phyloP scores from a whole-genome alignment of 2,329 filamentous ascomycete species.

The Intubia oerlemansii region DNA sequence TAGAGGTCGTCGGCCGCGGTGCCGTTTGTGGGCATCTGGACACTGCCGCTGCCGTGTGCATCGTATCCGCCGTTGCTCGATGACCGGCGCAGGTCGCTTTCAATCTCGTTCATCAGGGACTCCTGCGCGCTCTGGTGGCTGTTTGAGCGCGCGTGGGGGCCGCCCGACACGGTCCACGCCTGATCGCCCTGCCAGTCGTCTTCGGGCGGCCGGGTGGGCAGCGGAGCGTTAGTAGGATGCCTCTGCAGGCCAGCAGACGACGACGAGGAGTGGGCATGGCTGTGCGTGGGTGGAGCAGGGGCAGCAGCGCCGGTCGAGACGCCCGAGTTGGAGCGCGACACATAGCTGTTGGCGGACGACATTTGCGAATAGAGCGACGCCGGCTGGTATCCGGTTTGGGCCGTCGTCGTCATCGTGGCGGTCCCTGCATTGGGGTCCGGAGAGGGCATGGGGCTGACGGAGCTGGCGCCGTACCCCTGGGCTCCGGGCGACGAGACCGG shows the following conservation, averaged over 20 bases:
- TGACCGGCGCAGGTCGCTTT: constrained; percentile 29
- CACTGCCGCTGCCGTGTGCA: too few relatives aligned
- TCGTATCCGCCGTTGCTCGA: too few relatives aligned
- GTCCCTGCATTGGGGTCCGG: constrained; percentile 17
- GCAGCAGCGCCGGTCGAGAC: constrained; percentile 22
- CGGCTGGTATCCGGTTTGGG: too few relatives aligned
- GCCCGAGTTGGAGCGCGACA: constrained; percentile 27
- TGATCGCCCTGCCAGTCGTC: constrained; percentile 21
- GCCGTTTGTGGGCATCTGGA: too few relatives aligned
- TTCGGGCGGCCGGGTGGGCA: constrained; percentile 28
- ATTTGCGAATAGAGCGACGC: constrained; percentile 29
- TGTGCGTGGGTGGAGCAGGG: constrained; percentile 21
- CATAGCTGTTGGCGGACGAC: constrained; percentile 24
- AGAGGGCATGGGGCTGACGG: constrained; percentile 14
- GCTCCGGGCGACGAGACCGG: too few relatives aligned
- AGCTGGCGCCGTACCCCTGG: neutral
- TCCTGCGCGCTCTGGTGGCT: constrained; percentile 21
- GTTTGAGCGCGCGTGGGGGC: constrained; percentile 10
- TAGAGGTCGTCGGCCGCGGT: too few relatives aligned
- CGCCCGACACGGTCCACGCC: constrained; percentile 12
- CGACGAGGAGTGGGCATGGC: constrained; percentile 11
- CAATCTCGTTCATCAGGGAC: constrained; percentile 35
- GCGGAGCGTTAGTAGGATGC: constrained; percentile 36
- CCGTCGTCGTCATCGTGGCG: too few relatives aligned
- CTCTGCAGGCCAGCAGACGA: constrained; percentile 26